These are phyloP conservation scores for Trametes versicolor DNA, from an alignment of 1,284 basidiomycete genomes.

Conservation along the genomic window DNA sequence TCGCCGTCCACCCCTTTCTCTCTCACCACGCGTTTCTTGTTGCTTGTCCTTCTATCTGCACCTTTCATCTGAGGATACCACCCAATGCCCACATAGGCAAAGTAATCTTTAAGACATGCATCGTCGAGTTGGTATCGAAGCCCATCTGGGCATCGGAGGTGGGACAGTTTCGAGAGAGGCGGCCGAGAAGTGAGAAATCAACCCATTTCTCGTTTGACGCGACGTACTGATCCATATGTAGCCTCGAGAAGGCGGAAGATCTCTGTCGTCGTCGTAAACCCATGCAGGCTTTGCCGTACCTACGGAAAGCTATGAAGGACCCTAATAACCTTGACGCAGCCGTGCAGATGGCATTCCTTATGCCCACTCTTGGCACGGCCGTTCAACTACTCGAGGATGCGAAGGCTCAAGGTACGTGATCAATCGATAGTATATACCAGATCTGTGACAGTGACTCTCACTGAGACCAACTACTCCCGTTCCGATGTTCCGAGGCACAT, in stretches of 20 bases:
- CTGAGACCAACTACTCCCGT: no score
- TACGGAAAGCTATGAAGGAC: slow-evolving; percentile 43
- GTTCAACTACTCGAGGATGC: slow-evolving; percentile 37
- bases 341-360: slow-evolving; percentile 42
- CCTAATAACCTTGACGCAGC: slow-evolving; percentile 43
- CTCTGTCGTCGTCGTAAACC: slow-evolving; percentile 41
- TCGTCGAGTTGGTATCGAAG: slow-evolving; percentile 32
- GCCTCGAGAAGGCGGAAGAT: slow-evolving; percentile 42
- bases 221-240: slow-evolving; percentile 10
- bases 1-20: background rate
- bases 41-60: background rate
- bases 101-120: slow-evolving; percentile 32
- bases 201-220: background rate
- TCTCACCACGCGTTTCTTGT: background rate
- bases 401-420: slow-evolving; percentile 27
- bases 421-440: no score
- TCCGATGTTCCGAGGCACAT: no score
- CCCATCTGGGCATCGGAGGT: slow-evolving; percentile 36
- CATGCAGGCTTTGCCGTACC: slow-evolving; percentile 40
- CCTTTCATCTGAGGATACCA: background rate
- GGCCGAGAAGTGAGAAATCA: slow-evolving; percentile 36
- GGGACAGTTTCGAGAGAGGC: slow-evolving; percentile 40
- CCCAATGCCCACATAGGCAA: no score
- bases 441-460: no score
- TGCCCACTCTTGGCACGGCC: slow-evolving; percentile 35